Evolutionary conservation across 441 rosid genomes (phyloP).

Genomic region (Euphorbia celastroides): DNA sequence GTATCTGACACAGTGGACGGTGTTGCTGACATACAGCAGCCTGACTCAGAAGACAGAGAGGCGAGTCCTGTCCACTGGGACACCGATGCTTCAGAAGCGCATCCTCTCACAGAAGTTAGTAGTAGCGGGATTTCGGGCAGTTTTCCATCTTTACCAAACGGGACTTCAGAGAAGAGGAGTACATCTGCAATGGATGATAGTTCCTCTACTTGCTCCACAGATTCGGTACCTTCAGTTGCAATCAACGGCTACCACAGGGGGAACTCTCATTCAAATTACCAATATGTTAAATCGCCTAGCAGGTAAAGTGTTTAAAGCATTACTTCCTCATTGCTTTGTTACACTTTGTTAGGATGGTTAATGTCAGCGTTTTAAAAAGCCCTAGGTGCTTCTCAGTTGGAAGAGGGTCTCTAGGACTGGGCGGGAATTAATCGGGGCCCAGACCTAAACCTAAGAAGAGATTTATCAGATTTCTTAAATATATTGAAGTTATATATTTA

Average conservation of each 20-base stretch:
- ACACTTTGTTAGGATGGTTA: conserved; percentile 1
- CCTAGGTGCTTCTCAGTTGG: too few relatives aligned
- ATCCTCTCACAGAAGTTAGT: conserved; percentile 50
- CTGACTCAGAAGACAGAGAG: conserved; percentile 75
- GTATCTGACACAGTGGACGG: conserved; percentile 69
- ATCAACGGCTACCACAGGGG: conserved; percentile 60
- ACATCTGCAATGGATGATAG: conserved; percentile 73
- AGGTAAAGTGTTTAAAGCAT: conserved; percentile 40
- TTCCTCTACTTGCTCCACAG: conserved; percentile 97
- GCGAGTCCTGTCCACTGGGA: conserved; percentile 77
- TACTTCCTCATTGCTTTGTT: conserved; percentile 3
- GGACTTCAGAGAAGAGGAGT: conserved; percentile 52
- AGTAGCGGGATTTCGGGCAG: conserved; percentile 50
- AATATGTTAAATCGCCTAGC: conserved; percentile 48
- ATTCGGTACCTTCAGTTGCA: conserved; percentile 69
- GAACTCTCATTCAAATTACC: conserved; percentile 43
- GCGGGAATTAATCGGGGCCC: too few relatives aligned
- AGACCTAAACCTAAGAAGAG: too few relatives aligned
- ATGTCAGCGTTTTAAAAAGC: too few relatives aligned
- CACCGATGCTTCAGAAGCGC: conserved; percentile 69
- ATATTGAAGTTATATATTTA: too few relatives aligned
- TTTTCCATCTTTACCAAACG: conserved; percentile 54
- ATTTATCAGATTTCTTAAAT: too few relatives aligned
- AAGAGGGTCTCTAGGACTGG: too few relatives aligned
- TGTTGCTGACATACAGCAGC: conserved; percentile 52